Evolutionary conservation across 2,329 filamentous ascomycete species (phyloP), one percentile per base, ranked within the genome.

Genomic region (Pseudogymnoascus sp.): DNA sequence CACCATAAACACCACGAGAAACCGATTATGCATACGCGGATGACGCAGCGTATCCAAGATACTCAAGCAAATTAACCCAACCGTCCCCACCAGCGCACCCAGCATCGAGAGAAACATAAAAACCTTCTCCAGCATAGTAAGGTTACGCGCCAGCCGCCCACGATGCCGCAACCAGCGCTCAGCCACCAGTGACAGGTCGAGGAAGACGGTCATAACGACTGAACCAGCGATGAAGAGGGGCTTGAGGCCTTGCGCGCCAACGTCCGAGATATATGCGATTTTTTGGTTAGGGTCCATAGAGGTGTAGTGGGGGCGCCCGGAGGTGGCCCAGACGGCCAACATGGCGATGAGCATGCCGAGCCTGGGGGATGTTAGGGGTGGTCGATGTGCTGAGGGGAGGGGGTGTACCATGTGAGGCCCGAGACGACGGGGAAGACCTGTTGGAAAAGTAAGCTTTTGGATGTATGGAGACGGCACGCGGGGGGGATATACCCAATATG

Each of bases 91-190:
- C 47, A 93, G 72, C 10, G 92, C 89, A 65, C 87, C 85, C 31
- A 86, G 47, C 59, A 93, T 90, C 50, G 82, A 83, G 47, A 89
- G 74, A 1, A 72, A 74, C 5, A 80, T 85, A 21, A 91, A 79
- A 3, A 85, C 69, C 74, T 88, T 90, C 72, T 93, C 86, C 64
- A 75, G 77, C 7, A 71, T 68, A 6, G 83, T 85, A 10, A 82
- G 76, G 76, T 97, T 96, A 66, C 85, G 88, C 2, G 87, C 85
- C 29, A 97, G 81, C 13, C 91, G 87, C 7, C 91, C 90, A 21
- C 79, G 81, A 76, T 97, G 93, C 53, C 93, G 87, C 61, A 97
- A 81, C 84, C 87, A 95, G 66, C 93, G 86, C 77, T 97, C 93
- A 13, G 88, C 79, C 62, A 89, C 75, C 72, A 99, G 95, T 26